These are phyloP conservation scores for Colletotrichum sp. DNA, from an alignment of 2,329 filamentous ascomycete species.

Conservation along the genomic window DNA sequence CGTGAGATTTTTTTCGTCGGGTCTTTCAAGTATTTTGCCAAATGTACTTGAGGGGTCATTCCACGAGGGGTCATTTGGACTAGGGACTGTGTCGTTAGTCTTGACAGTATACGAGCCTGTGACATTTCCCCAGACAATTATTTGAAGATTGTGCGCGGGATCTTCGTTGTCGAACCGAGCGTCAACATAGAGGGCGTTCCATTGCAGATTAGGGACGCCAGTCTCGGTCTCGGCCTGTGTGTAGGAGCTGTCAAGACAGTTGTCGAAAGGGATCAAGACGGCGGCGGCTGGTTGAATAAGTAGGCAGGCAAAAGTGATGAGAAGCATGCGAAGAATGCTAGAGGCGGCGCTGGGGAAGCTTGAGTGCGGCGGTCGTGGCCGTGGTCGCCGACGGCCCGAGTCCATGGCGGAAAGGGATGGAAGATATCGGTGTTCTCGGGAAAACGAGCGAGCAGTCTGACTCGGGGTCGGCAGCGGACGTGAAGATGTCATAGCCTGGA, in stretches of 20 bases:
- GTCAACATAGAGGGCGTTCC: conserved; percentile 76
- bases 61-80: conserved; percentile 63
- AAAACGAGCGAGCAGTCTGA: conserved; percentile 3
- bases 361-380: background rate
- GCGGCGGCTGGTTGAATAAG: conserved; percentile 56
- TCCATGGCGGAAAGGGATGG: background rate
- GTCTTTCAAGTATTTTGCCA: conserved; percentile 79
- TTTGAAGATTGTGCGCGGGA: conserved; percentile 68
- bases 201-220: conserved; percentile 68
- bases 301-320: conserved; percentile 44
- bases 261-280: conserved; percentile 78
- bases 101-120: conserved; percentile 64
- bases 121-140: conserved; percentile 92
- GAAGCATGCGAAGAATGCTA: conserved; percentile 25
- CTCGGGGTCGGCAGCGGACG: conserved; percentile 2
- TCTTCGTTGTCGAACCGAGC: conserved; percentile 72
- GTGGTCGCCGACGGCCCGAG: background rate
- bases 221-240: conserved; percentile 39
- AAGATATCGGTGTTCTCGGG: background rate
- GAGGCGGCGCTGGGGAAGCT: background rate
- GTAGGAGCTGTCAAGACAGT: conserved; percentile 75
- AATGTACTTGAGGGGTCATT: conserved; percentile 66
- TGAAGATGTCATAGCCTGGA: conserved; percentile 17
- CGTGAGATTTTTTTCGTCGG: conserved; percentile 62
- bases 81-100: conserved; percentile 30